phyloP scores from a whole-genome alignment of 2,329 filamentous ascomycete species.

The Stemphylium lycopersici region DNA sequence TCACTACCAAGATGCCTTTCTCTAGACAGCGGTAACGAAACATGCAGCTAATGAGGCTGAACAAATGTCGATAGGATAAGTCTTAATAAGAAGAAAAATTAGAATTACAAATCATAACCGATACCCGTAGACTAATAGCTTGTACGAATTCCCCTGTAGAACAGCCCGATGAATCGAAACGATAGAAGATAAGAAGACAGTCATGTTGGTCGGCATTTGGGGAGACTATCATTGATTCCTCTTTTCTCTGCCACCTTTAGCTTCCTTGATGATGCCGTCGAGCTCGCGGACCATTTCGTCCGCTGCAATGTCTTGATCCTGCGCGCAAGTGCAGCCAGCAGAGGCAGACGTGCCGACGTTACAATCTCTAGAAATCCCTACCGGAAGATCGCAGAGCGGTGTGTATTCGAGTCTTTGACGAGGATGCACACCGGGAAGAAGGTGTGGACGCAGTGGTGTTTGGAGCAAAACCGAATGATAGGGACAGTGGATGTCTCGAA shows the following conservation, averaged over 20 bases:
- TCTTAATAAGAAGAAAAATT: too few relatives aligned
- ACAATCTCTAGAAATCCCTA: neutral
- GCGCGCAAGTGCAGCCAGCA: slow-evolving; percentile 8
- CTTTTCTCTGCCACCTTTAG: neutral
- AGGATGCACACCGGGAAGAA: neutral
- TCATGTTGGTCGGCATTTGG: too few relatives aligned
- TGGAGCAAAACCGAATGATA: slow-evolving; percentile 4
- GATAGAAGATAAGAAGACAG: too few relatives aligned
- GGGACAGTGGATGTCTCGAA: neutral
- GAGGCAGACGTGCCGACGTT: slow-evolving; percentile 8
- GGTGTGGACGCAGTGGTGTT: neutral
- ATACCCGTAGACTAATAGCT: too few relatives aligned
- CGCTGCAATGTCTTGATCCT: neutral
- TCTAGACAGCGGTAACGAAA: too few relatives aligned
- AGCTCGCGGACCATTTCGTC: slow-evolving; percentile 6
- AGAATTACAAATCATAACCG: too few relatives aligned
- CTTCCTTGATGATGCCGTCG: slow-evolving; percentile 1
- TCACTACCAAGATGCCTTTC: too few relatives aligned
- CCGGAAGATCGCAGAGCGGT: neutral
- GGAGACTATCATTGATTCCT: neutral
- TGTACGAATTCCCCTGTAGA: too few relatives aligned
- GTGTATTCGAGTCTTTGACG: neutral
- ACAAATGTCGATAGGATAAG: too few relatives aligned
- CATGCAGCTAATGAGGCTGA: too few relatives aligned
- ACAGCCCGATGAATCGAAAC: too few relatives aligned